A percentile compares a stretch with the other conserved stretches of the same genome.
These are phyloP conservation scores for Stemphylium beticola DNA, from an alignment of 2,329 filamentous ascomycete species.

Conservation along the genomic window DNA sequence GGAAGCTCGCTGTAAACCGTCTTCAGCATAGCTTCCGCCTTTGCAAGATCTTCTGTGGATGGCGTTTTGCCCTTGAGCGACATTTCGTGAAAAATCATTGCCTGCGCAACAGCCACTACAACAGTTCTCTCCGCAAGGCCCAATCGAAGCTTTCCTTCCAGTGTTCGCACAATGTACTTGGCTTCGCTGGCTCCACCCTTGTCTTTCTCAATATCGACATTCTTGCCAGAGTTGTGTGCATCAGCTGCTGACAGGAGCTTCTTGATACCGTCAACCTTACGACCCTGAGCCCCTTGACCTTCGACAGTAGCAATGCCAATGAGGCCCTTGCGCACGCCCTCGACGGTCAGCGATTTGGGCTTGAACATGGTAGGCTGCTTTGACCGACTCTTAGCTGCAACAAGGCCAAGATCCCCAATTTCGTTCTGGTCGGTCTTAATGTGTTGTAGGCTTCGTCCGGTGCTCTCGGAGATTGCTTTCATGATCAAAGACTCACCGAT, in stretches of 20 bases:
- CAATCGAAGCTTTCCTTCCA: slow-evolving; percentile 92
- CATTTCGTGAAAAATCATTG: slow-evolving; percentile 82
- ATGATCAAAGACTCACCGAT: slow-evolving; percentile 98
- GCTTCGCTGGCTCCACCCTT: slow-evolving; percentile 95
- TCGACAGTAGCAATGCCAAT: slow-evolving; percentile 86
- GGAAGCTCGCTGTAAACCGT: slow-evolving; percentile 94
- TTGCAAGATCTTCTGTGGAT: slow-evolving; percentile 76
- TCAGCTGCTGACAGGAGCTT: slow-evolving; percentile 94
- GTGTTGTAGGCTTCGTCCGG: slow-evolving; percentile 82
- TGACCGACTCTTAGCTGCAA: slow-evolving; percentile 92
- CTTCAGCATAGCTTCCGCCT: slow-evolving; percentile 86
- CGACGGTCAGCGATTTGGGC: slow-evolving; percentile 86
- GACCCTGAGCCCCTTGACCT: slow-evolving; percentile 84
- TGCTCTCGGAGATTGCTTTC: slow-evolving; percentile 96
- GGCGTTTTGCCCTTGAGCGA: slow-evolving; percentile 72
- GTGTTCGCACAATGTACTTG: slow-evolving; percentile 89
- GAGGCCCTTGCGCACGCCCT: slow-evolving; percentile 83
- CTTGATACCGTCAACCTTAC: slow-evolving; percentile 94
- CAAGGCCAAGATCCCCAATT: slow-evolving; percentile 91
- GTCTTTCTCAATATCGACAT: slow-evolving; percentile 83
- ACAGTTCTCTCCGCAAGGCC: slow-evolving; percentile 93
- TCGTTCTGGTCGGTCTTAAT: slow-evolving; percentile 97
- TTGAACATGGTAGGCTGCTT: slow-evolving; percentile 99
- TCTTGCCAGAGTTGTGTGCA: slow-evolving; percentile 67
- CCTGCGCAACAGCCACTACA: slow-evolving; percentile 86